Conservation (phyloP, 2,329 filamentous ascomycete species). For the Phaeosphaeriaceae sp. region DNA sequence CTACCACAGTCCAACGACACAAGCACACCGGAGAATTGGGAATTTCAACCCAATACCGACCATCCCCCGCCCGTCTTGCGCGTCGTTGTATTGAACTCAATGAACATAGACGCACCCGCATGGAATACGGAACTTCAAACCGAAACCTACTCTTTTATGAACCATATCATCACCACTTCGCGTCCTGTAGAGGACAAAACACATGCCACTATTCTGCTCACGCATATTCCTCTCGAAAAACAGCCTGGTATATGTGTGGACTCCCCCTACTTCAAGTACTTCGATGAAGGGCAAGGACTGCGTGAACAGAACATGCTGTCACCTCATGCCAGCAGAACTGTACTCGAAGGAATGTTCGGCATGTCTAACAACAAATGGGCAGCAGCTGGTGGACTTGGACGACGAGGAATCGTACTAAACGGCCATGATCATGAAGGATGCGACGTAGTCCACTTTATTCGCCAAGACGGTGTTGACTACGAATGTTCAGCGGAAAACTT, state of each 20-base stretch:
- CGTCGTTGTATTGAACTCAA: conserved; percentile 85
- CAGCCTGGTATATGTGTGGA: conserved; percentile 82
- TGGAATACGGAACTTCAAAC: conserved; percentile 70
- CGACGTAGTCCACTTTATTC: conserved; percentile 77
- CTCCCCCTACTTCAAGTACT: conserved; percentile 81
- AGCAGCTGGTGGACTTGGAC: conserved; percentile 67
- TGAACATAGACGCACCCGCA: conserved; percentile 90
- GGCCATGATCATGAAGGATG: conserved; percentile 97
- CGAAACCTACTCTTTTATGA: conserved; percentile 78
- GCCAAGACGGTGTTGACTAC: conserved; percentile 20
- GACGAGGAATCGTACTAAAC: conserved; percentile 81
- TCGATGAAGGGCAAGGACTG: conserved; percentile 69
- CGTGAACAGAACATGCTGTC: conserved; percentile 93
- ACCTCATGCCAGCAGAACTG: conserved; percentile 67
- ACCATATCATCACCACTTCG: conserved; percentile 68
- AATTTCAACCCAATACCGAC: background rate
- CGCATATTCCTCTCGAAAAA: conserved; percentile 92
- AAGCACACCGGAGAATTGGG: background rate
- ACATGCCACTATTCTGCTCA: conserved; percentile 82
- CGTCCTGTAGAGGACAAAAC: conserved; percentile 66
- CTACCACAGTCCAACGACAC: conserved; percentile 22
- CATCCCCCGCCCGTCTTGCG: conserved; percentile 70
- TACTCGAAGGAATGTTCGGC: conserved; percentile 86
- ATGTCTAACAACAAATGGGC: conserved; percentile 69
- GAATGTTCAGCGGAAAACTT: conserved; percentile 16